Evolutionary conservation across 2,329 filamentous ascomycete species (phyloP), one percentile per base, ranked within the genome.

Genomic region (Curvularia spicifera): DNA sequence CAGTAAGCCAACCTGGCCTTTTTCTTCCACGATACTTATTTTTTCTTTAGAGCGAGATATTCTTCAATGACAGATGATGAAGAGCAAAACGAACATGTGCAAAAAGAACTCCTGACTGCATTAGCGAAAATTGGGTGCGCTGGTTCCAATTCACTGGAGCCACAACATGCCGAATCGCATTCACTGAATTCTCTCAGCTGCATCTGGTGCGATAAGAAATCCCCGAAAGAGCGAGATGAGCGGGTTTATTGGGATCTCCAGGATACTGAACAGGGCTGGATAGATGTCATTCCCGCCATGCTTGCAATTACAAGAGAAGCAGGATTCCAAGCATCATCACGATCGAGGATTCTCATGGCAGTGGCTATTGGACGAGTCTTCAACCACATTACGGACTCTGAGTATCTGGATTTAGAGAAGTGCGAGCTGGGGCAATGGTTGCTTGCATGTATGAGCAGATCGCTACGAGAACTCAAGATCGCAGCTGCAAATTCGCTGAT

Each of bases 401-500:
- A 82, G 3, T 80, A 90, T 52, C 78, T 94, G 29, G 86, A 91
- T 63, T 79, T 97, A 2, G 85, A 88, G 57, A 81, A 79, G 1
- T 93, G 91, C 8, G 74, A 79, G 0, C 79, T 91, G 40, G 93
- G 91, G 0, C 88, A 93, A 69, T 94, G 91, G 85, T 93, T 92
- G 70, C 79, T 97, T 4, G 86, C 89, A 65, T 91, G 90, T 0
- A 80, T 98, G 39, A 88, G 89, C 63, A 96, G 93, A 75, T 96
- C 93, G 1, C 77, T 92, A 20, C 86, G 94, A 71, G 95, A 98
- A 73, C 80, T 98, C 28, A 88, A 94, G 31, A 85, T 97, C 67
- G 89, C 89, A 37, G 90, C 93, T 57, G 90, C 89, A 35, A 84
- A 86, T 59, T 86, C 88, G 0, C 73, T 94, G 26, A 82, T 87